These are phyloP conservation scores for Penicillium riverlandense DNA, from an alignment of 495 filamentous ascomycete genomes.

Conservation along the genomic window DNA sequence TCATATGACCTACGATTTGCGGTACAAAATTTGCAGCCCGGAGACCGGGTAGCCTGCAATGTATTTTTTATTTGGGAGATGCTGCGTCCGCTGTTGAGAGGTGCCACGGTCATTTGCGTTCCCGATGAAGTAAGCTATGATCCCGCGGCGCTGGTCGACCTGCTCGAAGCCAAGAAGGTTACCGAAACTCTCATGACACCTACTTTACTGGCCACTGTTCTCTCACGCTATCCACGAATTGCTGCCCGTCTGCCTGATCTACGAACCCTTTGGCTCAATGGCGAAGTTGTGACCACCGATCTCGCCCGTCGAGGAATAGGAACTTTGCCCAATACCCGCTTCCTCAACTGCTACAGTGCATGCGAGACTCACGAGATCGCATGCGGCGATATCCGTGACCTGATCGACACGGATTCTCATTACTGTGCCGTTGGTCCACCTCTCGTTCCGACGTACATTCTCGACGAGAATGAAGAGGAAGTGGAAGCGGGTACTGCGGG, in stretches of 20 bases:
- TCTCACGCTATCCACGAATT: conserved; percentile 53
- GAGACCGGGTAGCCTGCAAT: conserved; percentile 65
- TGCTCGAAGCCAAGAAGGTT: conserved; percentile 47
- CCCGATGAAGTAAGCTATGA: conserved; percentile 65
- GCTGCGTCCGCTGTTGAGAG: conserved; percentile 58
- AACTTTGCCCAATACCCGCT: conserved; percentile 52
- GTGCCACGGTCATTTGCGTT: conserved; percentile 59
- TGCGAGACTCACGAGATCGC: conserved; percentile 70
- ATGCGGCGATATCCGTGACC: conserved; percentile 59
- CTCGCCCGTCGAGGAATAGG: conserved; percentile 52
- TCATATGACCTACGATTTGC: conserved; percentile 59
- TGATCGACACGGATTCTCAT: conserved; percentile 44
- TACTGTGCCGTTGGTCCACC: conserved; percentile 58
- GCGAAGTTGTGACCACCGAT: conserved; percentile 64
- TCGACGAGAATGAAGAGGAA: conserved; percentile 47
- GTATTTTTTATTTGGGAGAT: conserved; percentile 73
- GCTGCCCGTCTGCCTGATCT: conserved; percentile 49
- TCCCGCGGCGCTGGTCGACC: conserved; percentile 56
- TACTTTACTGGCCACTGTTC: conserved; percentile 56
- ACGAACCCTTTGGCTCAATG: conserved; percentile 60
- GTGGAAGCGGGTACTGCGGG: conserved; percentile 61
- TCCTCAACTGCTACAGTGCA: conserved; percentile 66
- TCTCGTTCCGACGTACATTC: conserved; percentile 52
- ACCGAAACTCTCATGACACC: conserved; percentile 73
- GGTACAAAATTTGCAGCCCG: conserved; percentile 52